These are phyloP conservation scores for Yamadazyma aaseri DNA, from an alignment of 1,139 yeast species.

Conservation along the genomic window DNA sequence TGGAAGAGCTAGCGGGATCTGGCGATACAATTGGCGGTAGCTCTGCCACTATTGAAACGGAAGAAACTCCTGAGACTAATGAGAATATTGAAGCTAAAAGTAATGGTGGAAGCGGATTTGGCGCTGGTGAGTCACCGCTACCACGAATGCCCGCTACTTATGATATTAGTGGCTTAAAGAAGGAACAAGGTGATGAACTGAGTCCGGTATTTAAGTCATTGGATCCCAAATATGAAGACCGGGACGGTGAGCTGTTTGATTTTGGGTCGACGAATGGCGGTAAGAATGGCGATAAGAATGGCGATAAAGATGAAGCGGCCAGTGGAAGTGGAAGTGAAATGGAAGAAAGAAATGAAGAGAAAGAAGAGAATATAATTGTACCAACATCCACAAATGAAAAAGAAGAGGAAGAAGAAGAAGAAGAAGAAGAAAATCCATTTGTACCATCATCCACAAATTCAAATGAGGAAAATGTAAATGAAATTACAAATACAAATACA, in stretches of 20 bases:
- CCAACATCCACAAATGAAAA: too few species aligned
- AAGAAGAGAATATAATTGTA: too few species aligned
- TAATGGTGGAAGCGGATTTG: neutral
- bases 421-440: too few species aligned
- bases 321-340: neutral
- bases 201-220: neutral
- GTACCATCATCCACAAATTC: too few species aligned
- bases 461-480: too few species aligned
- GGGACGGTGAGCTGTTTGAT: too few species aligned
- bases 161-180: slow-evolving; percentile 52
- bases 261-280: too few species aligned
- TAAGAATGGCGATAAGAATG: neutral
- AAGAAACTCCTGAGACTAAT: neutral
- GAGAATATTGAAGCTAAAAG: neutral
- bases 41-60: neutral
- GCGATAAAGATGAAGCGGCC: too few species aligned
- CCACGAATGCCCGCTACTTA: slow-evolving; percentile 64
- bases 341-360: neutral
- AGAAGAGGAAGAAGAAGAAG: too few species aligned
- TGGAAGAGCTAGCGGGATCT: neutral
- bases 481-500: too few species aligned
- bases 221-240: neutral
- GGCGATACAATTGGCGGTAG: neutral
- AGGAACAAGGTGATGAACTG: slow-evolving; percentile 9
- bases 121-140: slow-evolving; percentile 17